Percentiles rank a stretch among this genome's conserved stretches.
Conservation (phyloP, 2,329 filamentous ascomycete genomes). For the Hymenoscyphus fructigenus region DNA sequence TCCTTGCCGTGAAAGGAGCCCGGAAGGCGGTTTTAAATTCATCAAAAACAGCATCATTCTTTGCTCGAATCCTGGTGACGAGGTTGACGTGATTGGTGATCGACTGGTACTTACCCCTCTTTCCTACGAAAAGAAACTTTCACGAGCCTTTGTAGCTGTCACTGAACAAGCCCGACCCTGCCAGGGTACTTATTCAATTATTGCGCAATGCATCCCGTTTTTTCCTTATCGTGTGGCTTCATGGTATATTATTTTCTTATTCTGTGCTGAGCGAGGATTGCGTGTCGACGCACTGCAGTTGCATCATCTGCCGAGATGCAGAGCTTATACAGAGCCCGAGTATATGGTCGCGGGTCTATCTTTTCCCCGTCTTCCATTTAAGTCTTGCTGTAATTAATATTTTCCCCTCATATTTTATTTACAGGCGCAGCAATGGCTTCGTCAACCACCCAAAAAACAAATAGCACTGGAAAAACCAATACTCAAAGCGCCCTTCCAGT, state of each 20-base stretch:
- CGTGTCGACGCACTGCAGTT: not conserved
- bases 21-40: too few relatives aligned
- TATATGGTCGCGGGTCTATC: not conserved
- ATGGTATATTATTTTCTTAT: not conserved
- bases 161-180: not conserved
- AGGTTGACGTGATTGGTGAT: not conserved
- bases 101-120: not conserved
- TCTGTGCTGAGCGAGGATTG: not conserved
- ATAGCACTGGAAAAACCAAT: not conserved
- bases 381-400: not conserved
- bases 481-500: not conserved
- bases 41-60: too few relatives aligned
- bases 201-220: not conserved
- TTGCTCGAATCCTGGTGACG: too few relatives aligned
- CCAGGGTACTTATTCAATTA: not conserved
- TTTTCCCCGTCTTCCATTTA: not conserved
- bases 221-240: not conserved
- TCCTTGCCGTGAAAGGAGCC: too few relatives aligned
- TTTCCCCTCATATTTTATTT: not conserved
- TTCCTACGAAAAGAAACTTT: not conserved
- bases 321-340: not conserved
- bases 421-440: constrained; percentile 13
- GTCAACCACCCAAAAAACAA: constrained; percentile 8
- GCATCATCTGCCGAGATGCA: not conserved
- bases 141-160: not conserved